A percentile compares a stretch with the other conserved stretches of the same genome.
Conservation (phyloP, 2,329 filamentous ascomycete species). For the Venturia oleaginea region DNA sequence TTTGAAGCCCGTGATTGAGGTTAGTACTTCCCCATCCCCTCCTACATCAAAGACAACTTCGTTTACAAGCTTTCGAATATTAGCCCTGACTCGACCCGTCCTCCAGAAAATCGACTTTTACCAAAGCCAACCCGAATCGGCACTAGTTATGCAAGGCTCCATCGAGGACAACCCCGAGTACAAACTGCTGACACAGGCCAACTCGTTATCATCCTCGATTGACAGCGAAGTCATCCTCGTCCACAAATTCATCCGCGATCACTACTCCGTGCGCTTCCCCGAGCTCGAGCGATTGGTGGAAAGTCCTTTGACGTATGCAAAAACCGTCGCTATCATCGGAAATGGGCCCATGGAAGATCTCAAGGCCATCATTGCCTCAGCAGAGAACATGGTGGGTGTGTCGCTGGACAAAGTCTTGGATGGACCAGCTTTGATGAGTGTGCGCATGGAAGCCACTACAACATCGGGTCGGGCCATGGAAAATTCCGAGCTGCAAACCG, state of each 20-base stretch:
- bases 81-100: conserved; percentile 56
- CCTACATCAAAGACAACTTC: conserved; percentile 26
- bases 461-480: conserved; percentile 73
- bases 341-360: conserved; percentile 89
- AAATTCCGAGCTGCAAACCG: conserved; percentile 62
- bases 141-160: conserved; percentile 61
- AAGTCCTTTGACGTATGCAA: conserved; percentile 89
- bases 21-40: conserved; percentile 41
- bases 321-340: conserved; percentile 84
- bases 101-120: conserved; percentile 72
- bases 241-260: conserved; percentile 93
- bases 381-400: conserved; percentile 67
- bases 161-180: conserved; percentile 92
- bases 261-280: conserved; percentile 89
- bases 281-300: conserved; percentile 85
- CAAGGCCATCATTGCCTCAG: conserved; percentile 65
- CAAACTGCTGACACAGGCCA: conserved; percentile 77
- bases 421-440: conserved; percentile 86
- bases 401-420: conserved; percentile 75
- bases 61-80: conserved; percentile 56
- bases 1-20: conserved; percentile 71
- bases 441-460: conserved; percentile 87
- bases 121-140: conserved; percentile 54
- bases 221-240: conserved; percentile 87
- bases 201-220: conserved; percentile 82